Evolutionary conservation across 148 eudicot genomes (phyloP).

Genomic region (Salicornia ramosissima): DNA sequence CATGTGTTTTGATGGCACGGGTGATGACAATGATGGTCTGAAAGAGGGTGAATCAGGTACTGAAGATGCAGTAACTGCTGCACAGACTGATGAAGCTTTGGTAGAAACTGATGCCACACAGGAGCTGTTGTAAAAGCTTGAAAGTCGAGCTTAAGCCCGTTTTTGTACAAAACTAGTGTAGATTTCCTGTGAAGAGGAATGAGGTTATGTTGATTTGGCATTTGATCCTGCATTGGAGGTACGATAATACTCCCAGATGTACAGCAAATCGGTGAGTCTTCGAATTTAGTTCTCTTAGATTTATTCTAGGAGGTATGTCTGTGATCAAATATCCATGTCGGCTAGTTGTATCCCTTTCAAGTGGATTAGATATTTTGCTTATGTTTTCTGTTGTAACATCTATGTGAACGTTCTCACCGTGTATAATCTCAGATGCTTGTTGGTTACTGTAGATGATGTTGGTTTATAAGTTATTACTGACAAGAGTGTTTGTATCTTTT

Average conservation of each 20-base stretch:
- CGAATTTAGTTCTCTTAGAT: constrained; percentile 3
- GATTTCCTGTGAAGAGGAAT: constrained; percentile 20
- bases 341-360: background rate
- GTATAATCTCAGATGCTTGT: constrained; percentile 4
- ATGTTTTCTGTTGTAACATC: constrained; percentile 5
- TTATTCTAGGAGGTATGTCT: constrained; percentile 5
- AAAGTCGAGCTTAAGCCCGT: background rate
- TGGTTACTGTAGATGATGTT: background rate
- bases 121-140: background rate
- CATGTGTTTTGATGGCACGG: constrained; percentile 1
- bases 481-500: background rate
- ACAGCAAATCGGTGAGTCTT: constrained; percentile 32
- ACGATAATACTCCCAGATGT: constrained; percentile 20
- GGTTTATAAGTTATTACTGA: constrained; percentile 1
- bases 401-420: background rate
- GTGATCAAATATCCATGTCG: background rate
- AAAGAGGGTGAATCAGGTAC: constrained; percentile 13
- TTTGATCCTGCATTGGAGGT: constrained; percentile 18
- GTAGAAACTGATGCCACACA: background rate
- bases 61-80: constrained; percentile 12
- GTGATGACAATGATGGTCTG: background rate
- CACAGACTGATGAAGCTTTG: constrained; percentile 11
- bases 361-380: constrained; percentile 10
- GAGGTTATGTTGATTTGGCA: constrained; percentile 12
- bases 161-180: constrained; percentile 29